Evolutionary conservation across 108 stramenopile genomes (phyloP).

Genomic region (Cyclotella choctawhatcheeana): DNA sequence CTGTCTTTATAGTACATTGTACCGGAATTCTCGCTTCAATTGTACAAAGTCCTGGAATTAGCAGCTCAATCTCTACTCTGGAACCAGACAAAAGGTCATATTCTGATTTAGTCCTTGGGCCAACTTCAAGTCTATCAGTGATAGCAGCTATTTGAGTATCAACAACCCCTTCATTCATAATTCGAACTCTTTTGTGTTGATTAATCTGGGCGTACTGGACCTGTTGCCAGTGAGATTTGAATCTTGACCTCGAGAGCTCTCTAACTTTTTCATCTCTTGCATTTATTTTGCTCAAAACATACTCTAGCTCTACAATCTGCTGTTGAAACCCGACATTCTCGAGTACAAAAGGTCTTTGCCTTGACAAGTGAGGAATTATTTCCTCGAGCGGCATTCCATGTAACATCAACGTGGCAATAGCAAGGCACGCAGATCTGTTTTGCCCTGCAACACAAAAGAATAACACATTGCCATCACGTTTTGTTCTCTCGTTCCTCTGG

Average conservation of each 20-base stretch:
- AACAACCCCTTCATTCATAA: slow-evolving; percentile 16
- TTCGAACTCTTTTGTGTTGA: slow-evolving; percentile 36
- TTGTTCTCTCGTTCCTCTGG: slow-evolving; percentile 1
- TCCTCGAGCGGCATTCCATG: slow-evolving; percentile 64
- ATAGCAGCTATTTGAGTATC: slow-evolving; percentile 22
- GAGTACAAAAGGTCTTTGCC: slow-evolving; percentile 67
- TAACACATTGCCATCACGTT: slow-evolving; percentile 54
- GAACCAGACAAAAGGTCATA: slow-evolving; percentile 20
- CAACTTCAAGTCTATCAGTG: slow-evolving; percentile 9
- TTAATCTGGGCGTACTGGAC: slow-evolving; percentile 21
- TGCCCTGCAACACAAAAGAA: slow-evolving; percentile 86
- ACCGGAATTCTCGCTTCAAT: slow-evolving; percentile 72
- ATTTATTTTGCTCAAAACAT: slow-evolving; percentile 48
- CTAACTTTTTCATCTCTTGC: slow-evolving; percentile 8
- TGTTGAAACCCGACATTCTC: slow-evolving; percentile 81
- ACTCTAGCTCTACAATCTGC: slow-evolving; percentile 72
- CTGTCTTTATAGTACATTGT: slow-evolving; percentile 57
- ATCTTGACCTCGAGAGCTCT: slow-evolving; percentile 12
- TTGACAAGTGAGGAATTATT: slow-evolving; percentile 45
- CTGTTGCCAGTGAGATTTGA: slow-evolving; percentile 34
- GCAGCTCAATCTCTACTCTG: slow-evolving; percentile 73
- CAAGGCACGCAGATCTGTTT: slow-evolving; percentile 59
- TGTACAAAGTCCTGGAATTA: slow-evolving; percentile 77
- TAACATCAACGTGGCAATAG: slow-evolving; percentile 61
- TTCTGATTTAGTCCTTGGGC: slow-evolving; percentile 32